Base-by-base conservation (phyloP, 2,329 filamentous ascomycete genomes). In the Microcyclosporella mali region DNA sequence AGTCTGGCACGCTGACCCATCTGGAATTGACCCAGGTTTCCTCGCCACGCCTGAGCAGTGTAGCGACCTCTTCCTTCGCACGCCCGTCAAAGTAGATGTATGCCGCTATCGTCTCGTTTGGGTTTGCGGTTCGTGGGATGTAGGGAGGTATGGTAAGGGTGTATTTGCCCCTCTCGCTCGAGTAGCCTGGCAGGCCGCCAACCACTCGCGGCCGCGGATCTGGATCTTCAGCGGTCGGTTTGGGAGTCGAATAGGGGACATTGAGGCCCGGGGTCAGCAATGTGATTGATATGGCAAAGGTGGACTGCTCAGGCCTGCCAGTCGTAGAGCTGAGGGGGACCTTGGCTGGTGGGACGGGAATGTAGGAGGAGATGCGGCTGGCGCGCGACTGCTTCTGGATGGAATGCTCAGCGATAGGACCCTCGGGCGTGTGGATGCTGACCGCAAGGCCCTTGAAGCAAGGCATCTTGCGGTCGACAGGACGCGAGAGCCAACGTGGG, bases 41-140 rank as follows among this genome's bases (percentile, higher is more conserved):
- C 63, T 97, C 92, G 17, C 92, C 90, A 10, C 89, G 84, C 42
- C 92, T 78, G 40, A 98, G 73, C 44, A 98, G 72, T 10, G 92
- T 98, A 40, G 92, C 92, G 2, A 98, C 94, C 69, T 98, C 92
- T 64, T 98, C 92, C 66, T 98, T 98, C 47, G 79, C 78, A 50
- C 92, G 77, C 14, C 92, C 92, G 66, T 98, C 92, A 61, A 98
- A 98, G 70, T 98, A 98, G 56, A 98, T 97, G 66, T 98, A 98
- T 29, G 90, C 92, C 25, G 92, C 92, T 57, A 98, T 90, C 11
- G 92, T 98, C 70, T 98, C 92, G 66, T 95, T 95, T 43, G 88
- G 84, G 25, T 87, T 94, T 48, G 85, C 83, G 15, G 92, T 97
- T 70, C 95, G 81, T 40, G 92, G 87, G 51, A 90, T 84, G 68